Evolutionary conservation across 2,329 filamentous ascomycete genomes (phyloP).

Genomic region (Diaporthe sp.): DNA sequence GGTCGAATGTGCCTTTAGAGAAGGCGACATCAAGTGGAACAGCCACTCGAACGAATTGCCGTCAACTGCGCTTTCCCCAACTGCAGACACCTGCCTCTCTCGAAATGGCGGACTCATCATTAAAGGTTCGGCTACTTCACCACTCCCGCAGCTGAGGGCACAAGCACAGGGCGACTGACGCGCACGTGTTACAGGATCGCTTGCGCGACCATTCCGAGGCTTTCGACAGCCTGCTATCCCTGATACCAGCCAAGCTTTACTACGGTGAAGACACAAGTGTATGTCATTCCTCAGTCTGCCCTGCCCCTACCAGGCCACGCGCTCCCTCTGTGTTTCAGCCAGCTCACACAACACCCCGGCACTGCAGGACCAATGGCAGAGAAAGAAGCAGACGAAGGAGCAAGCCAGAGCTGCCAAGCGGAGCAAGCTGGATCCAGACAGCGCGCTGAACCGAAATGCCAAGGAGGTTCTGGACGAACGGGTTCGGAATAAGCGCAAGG

Average conservation of each 20-base stretch:
- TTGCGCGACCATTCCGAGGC: slow-evolving; percentile 76
- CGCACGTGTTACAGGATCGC: slow-evolving; percentile 61
- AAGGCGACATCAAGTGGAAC: background rate
- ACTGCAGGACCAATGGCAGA: slow-evolving; percentile 88
- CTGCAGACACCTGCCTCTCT: background rate
- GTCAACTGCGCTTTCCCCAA: background rate
- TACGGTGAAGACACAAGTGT: slow-evolving; percentile 89
- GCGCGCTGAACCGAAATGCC: slow-evolving; percentile 82
- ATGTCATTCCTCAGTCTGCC: slow-evolving; percentile 58
- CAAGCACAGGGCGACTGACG: slow-evolving; percentile 32
- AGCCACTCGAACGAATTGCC: background rate
- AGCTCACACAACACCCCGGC: slow-evolving; percentile 36
- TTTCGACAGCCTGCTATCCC: slow-evolving; percentile 87
- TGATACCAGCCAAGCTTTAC: slow-evolving; percentile 92
- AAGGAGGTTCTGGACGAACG: slow-evolving; percentile 93
- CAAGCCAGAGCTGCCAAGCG: slow-evolving; percentile 85
- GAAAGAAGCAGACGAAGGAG: slow-evolving; percentile 96
- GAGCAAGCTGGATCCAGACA: slow-evolving; percentile 92
- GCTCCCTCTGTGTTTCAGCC: background rate
- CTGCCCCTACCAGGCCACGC: background rate
- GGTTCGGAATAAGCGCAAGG: slow-evolving; percentile 83
- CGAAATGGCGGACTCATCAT: slow-evolving; percentile 47
- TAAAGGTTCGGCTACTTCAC: slow-evolving; percentile 46
- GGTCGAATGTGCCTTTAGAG: background rate
- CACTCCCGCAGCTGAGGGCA: slow-evolving; percentile 32